Percentiles rank a stretch among this genome's conserved stretches.
phyloP scores from a whole-genome alignment of 140 eudicot species.

The Anethum foeniculum region DNA sequence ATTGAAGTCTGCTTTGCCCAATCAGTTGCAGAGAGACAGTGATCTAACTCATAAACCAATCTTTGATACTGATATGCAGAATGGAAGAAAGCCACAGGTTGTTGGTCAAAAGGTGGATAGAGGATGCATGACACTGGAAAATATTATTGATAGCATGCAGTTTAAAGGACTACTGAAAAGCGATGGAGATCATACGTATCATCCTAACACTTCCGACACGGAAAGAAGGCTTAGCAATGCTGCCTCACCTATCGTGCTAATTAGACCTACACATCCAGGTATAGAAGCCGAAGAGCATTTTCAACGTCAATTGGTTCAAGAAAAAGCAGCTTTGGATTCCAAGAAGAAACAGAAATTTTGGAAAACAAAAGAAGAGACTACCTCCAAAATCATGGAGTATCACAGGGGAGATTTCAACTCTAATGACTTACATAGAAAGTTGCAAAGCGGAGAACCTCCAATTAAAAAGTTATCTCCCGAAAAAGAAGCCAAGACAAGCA shows the following conservation, averaged over 20 bases:
- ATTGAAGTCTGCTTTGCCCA: conserved; percentile 14
- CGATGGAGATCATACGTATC: conserved; percentile 20
- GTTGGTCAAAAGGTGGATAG: conserved; percentile 25
- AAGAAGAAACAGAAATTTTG: conserved; percentile 8
- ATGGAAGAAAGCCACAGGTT: conserved; percentile 31
- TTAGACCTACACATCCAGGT: conserved; percentile 42
- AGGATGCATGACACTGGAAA: conserved; percentile 42
- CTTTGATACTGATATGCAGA: conserved; percentile 51
- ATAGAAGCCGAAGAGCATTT: conserved; percentile 10
- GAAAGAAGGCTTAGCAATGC: conserved; percentile 21
- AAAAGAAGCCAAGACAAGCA: conserved; percentile 18
- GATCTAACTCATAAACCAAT: conserved; percentile 22
- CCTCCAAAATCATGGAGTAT: conserved; percentile 15
- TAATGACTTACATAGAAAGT: conserved; percentile 3
- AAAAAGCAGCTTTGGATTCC: conserved; percentile 1
- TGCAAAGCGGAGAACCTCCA: conserved; percentile 17
- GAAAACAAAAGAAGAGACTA: conserved; percentile 15
- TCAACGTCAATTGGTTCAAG: background rate
- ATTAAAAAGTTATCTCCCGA: conserved; percentile 29
- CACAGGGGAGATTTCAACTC: conserved; percentile 6
- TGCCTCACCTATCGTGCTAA: conserved; percentile 55
- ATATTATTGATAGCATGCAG: conserved; percentile 42
- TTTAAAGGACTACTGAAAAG: conserved; percentile 41
- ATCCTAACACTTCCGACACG: conserved; percentile 12
- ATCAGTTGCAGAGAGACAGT: conserved; percentile 22